Evolutionary conservation across 192 early-diverging fungal species (phyloP), one percentile per base, ranked within the genome.

Genomic region (Funneliformis mosseae): DNA sequence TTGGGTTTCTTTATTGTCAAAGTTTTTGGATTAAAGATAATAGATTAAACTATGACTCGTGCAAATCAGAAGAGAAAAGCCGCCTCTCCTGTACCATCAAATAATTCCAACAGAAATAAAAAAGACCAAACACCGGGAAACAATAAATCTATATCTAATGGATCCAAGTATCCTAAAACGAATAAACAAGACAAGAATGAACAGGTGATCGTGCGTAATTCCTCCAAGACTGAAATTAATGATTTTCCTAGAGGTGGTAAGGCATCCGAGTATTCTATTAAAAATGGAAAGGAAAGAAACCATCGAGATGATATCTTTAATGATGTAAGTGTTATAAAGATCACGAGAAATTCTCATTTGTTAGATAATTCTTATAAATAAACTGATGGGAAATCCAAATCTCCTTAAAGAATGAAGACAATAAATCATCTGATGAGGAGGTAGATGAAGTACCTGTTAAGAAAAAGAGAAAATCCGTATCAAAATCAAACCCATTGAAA

Each of bases 401-500:
- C 16, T 45, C 9, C 9, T 45, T 45, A 45, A 45, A 45, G 9
- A 5, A 45, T 55, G 4, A 55, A 55, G 5, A 18, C 18, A 55
- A 55, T 38, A 78, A 83, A 68, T 14, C 66, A n/a, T 83, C 87
- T n/a, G 83, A 72, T 45, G 80, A 82, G 8, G 81, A 84, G 61
- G 78, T 70, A 60, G 84, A 86, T 43, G 82, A 84, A n/a, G 0
- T 33, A 3, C 85, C 84, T 9, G 85, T 77, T 39, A 90, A 86
- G 45, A 93, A 92, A 86, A 92, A 92, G 85, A 85, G 86, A 73
- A 83, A 83, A 76, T 18, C 59, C 23, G 55, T 80, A 73, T 77
- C 79, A 38, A 88, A 81, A 28, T 88, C 90, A 71, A 92, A 88
- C 82, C 6, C 77, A 25, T 88, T 90, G 68, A 92, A 88, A 83